Conservation (phyloP, 768 basidiomycete species). For the Russula sp. region DNA sequence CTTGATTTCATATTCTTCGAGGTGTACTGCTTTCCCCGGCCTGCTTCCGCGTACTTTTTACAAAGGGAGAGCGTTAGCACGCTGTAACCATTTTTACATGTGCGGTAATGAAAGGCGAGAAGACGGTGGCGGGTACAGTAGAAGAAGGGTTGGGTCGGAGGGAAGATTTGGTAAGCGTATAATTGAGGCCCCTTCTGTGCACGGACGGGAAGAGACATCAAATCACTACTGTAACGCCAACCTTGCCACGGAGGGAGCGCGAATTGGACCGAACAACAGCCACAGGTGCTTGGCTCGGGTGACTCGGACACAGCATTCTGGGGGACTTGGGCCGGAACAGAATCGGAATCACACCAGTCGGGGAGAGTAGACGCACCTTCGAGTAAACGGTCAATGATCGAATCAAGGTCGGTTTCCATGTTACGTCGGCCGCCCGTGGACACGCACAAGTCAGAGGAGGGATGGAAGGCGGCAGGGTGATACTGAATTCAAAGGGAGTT, state of each 20-base stretch:
- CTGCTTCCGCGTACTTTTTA: constrained; percentile 88
- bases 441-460: not conserved
- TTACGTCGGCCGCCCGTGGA: constrained; percentile 61
- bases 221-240: not conserved
- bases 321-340: not conserved
- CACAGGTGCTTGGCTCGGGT: not conserved
- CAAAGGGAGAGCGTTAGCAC: not conserved
- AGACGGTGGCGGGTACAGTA: not conserved
- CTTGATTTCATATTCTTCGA: constrained; percentile 99
- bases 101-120: not conserved
- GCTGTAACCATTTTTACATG: not conserved
- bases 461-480: not conserved
- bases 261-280: not conserved
- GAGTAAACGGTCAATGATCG: constrained; percentile 94
- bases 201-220: too few relatives aligned
- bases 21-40: constrained; percentile 94
- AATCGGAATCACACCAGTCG: not conserved
- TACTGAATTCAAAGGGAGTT: not conserved
- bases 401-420: constrained; percentile 96
- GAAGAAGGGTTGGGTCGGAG: constrained; percentile 14
- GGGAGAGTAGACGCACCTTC: constrained; percentile 66
- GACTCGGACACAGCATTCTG: not conserved
- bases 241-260: not conserved
- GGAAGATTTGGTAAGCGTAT: not conserved
- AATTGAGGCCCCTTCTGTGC: not conserved